Evolutionary conservation across 2,329 filamentous ascomycete genomes (phyloP).

Genomic region (Aspergillus brunneoviolaceus): DNA sequence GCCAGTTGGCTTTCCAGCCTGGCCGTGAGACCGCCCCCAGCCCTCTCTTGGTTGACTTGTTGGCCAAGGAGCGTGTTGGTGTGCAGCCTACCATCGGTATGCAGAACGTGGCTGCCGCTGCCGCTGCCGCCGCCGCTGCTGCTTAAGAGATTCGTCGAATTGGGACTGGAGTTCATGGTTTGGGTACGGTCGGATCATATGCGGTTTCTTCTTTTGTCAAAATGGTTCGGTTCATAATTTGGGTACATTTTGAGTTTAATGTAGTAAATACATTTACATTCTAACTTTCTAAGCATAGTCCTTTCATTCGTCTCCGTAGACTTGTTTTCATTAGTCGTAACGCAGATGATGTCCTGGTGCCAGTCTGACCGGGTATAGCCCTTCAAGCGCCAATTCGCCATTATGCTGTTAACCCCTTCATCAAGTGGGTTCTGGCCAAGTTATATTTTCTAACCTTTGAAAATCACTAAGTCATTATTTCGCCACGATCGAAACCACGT

Average conservation of each 20-base stretch:
- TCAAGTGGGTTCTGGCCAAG: too few relatives aligned
- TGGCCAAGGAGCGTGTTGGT: constrained; percentile 92
- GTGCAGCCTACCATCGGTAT: constrained; percentile 68
- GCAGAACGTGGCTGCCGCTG: constrained; percentile 42
- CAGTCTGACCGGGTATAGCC: too few relatives aligned
- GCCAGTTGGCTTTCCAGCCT: constrained; percentile 66
- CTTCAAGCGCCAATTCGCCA: too few relatives aligned
- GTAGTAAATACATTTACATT: neutral
- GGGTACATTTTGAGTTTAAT: constrained; percentile 7
- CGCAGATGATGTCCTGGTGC: too few relatives aligned
- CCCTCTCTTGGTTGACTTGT: constrained; percentile 82
- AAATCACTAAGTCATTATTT: constrained; percentile 33
- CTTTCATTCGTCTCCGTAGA: too few relatives aligned
- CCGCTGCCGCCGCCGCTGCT: constrained; percentile 31
- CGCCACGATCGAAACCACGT: constrained; percentile 65
- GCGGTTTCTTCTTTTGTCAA: constrained; percentile 6
- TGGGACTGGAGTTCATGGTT: constrained; percentile 16
- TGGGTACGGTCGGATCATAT: constrained; percentile 13
- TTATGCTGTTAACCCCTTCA: too few relatives aligned
- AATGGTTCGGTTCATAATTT: constrained; percentile 11
- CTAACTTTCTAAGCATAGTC: neutral
- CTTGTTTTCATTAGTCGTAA: neutral
- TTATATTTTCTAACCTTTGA: neutral
- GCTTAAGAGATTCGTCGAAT: constrained; percentile 12
- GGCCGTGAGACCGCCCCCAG: constrained; percentile 83